phyloP scores from a whole-genome alignment of 1,284 basidiomycete species.

The Ustilago trichophora region DNA sequence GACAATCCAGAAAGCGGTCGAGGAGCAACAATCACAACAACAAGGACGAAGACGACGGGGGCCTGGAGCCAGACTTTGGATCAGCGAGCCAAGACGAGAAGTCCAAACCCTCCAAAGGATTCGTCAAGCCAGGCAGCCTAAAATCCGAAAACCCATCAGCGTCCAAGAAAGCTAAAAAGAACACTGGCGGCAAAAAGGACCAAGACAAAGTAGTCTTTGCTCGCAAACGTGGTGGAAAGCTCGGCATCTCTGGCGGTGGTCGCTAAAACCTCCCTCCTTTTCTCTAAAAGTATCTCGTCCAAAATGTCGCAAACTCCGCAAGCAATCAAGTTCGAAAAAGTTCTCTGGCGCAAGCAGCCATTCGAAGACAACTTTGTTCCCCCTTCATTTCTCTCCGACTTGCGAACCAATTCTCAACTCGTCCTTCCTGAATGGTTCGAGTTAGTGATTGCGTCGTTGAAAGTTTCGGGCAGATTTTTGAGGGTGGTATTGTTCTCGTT shows the following conservation, averaged over 20 bases:
- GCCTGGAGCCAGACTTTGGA: constrained; percentile 13
- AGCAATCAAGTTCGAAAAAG: constrained; percentile 74
- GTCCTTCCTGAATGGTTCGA: constrained; percentile 73
- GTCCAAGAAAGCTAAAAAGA: constrained; percentile 7
- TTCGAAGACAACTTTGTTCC: constrained; percentile 88
- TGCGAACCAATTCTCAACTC: constrained; percentile 67
- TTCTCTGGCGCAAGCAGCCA: constrained; percentile 82
- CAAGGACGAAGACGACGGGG: background rate
- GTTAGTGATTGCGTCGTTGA: constrained; percentile 73
- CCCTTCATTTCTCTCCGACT: constrained; percentile 77
- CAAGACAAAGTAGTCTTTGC: constrained; percentile 41
- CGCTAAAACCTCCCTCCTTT: background rate
- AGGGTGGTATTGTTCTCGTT: constrained; percentile 43
- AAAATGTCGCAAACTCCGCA: too few species aligned
- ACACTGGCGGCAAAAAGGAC: constrained; percentile 7
- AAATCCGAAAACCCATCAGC: background rate
- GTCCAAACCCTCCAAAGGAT: constrained; percentile 1
- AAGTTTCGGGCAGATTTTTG: constrained; percentile 48
- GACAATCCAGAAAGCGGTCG: background rate
- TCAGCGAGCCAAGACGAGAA: too few species aligned
- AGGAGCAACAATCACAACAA: background rate
- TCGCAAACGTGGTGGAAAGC: constrained; percentile 32
- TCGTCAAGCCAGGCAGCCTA: constrained; percentile 30
- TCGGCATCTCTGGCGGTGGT: constrained; percentile 33
- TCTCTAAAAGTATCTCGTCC: too few species aligned